These are phyloP conservation scores for Stentor roeselii DNA, from an alignment of 73 alveolate genomes.

Conservation along the genomic window DNA sequence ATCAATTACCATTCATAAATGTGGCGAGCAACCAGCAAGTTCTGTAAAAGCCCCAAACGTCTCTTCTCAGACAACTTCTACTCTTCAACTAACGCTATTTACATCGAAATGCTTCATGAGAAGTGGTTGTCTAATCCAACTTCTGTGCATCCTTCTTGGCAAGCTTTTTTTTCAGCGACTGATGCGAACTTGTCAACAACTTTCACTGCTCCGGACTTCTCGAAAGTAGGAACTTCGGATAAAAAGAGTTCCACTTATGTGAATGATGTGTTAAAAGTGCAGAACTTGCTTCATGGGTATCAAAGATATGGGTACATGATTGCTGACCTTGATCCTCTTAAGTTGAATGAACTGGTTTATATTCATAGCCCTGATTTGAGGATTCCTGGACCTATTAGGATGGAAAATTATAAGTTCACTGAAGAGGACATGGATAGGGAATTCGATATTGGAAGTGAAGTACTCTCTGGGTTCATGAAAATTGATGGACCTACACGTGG, in stretches of 20 bases:
- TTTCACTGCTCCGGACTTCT: slow-evolving; percentile 38
- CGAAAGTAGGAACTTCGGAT: slow-evolving; percentile 26
- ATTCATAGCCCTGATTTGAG: slow-evolving; percentile 24
- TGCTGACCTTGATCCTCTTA: slow-evolving; percentile 81
- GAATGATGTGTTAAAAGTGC: slow-evolving; percentile 54
- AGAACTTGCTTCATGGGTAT: slow-evolving; percentile 58
- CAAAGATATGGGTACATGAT: slow-evolving; percentile 72
- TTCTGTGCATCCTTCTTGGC: slow-evolving; percentile 73
- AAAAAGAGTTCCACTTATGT: slow-evolving; percentile 32
- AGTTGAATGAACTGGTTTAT: slow-evolving; percentile 15
- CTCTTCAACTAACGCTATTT: slow-evolving; percentile 45
- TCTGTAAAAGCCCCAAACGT: background rate
- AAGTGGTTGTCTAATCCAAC: slow-evolving; percentile 65
- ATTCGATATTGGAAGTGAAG: slow-evolving; percentile 57
- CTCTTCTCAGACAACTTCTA: slow-evolving; percentile 30
- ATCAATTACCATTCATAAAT: background rate
- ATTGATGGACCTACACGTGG: slow-evolving; percentile 15
- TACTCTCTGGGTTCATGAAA: slow-evolving; percentile 46
- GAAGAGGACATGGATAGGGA: slow-evolving; percentile 73
- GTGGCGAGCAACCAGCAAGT: background rate
- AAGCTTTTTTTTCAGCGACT: slow-evolving; percentile 47
- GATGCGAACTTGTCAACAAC: slow-evolving; percentile 27
- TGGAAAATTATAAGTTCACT: slow-evolving; percentile 48
- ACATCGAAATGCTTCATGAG: slow-evolving; percentile 63
- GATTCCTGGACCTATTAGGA: slow-evolving; percentile 11